Evolutionary conservation across 345 rosid species (phyloP), one percentile per base, ranked within the genome.

Genomic region (Aquilaria yunnanensis): DNA sequence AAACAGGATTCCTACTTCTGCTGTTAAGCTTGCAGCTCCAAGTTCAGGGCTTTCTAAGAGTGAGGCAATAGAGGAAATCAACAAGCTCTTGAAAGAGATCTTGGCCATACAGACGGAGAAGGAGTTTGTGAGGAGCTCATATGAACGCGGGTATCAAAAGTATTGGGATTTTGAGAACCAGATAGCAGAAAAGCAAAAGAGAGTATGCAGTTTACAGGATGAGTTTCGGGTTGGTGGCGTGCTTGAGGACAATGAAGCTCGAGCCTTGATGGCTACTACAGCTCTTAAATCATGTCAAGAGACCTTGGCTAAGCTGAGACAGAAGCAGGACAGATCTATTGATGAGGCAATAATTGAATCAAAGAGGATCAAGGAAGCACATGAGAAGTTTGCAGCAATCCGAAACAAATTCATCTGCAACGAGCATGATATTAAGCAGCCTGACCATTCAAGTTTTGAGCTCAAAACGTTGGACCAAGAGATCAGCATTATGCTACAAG

Each of bases 211-310:
- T 56, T 80, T 93, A 59, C 88, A 90, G 67, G 97, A 90, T 54
- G 95, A 94, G 79, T 88, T 90, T 45, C 85, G 89, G 50, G 64
- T 85, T 13, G 82, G 72, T 32, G 79, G 70, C 9, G 65, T 74
- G 13, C 80, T 85, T 32, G 92, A 86, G 60, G 96, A 85, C 54
- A 71, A 81, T 12, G 96, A 93, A 64, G 96, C 96, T 57, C 74
- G 97, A 58, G 70, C 81, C 3, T 66, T 90, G 69, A 94, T 88
- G 96, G 92, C 86, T 1, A 54, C 71, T 14, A 77, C 85, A 1
- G 95, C 97, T 54, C 73, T 93, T 32, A 86, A 72, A 45, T 88
- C 97, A 12, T 88, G 96, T 72, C 77, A 78, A 59, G 87, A 79
- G n/a, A 80, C 83, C 9, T 70, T 93, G 65, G 59, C 58, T 58